Conservation (phyloP, 208 protist species). For the Trypanosoma brucei region DNA sequence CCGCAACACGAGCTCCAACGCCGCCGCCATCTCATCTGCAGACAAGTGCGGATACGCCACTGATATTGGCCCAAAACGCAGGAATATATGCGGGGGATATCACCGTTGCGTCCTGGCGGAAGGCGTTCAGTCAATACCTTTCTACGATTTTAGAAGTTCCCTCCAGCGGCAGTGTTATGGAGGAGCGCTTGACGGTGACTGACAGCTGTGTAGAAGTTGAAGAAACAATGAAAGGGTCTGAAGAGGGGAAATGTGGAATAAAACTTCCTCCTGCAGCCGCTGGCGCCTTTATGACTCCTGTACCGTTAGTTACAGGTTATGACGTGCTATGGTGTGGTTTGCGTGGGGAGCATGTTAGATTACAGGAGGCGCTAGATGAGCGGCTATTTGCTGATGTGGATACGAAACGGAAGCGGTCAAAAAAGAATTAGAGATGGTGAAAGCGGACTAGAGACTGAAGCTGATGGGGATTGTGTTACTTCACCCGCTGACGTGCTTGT, state of each 20-base stretch:
- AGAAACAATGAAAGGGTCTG: not conserved
- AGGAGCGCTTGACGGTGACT: not conserved
- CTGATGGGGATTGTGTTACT: too few relatives aligned
- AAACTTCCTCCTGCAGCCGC: constrained; percentile 6
- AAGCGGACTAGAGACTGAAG: too few relatives aligned
- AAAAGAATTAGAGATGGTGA: not conserved
- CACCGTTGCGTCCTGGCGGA: constrained; percentile 5
- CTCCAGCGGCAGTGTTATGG: not conserved
- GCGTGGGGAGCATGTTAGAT: constrained; percentile 37
- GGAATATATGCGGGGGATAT: not conserved
- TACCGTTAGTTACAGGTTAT: constrained; percentile 25
- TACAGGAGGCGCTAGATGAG: constrained; percentile 46
- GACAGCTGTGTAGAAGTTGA: too few relatives aligned
- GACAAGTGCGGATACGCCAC: not conserved
- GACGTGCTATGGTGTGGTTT: constrained; percentile 54
- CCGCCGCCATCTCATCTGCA: not conserved
- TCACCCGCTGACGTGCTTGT: too few relatives aligned
- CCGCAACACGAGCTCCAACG: not conserved
- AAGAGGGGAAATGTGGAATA: not conserved
- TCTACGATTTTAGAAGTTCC: constrained; percentile 3
- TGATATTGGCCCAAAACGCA: constrained; percentile 4
- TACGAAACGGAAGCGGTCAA: constrained; percentile 6
- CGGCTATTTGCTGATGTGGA: constrained; percentile 9
- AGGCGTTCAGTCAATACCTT: constrained; percentile 14
- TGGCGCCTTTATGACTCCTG: constrained; percentile 11